A percentile compares a stretch with the other conserved stretches of the same genome.
phyloP scores from a whole-genome alignment of 2,329 filamentous ascomycete species.

The Phialemoniopsis sp. region DNA sequence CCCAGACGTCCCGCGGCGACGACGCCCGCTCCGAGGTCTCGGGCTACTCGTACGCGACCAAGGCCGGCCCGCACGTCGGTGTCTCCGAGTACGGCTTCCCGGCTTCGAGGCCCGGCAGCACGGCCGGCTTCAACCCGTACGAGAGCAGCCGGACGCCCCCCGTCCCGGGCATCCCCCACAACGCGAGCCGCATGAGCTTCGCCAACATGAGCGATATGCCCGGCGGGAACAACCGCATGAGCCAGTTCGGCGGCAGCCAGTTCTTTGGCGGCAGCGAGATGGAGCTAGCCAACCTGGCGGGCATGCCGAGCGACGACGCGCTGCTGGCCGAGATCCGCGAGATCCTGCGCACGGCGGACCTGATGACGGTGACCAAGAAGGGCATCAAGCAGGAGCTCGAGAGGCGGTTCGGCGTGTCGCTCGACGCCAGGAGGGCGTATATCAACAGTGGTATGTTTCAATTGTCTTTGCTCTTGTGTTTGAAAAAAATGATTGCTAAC shows the following conservation, averaged over 20 bases:
- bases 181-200: slow-evolving; percentile 67
- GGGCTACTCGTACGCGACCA: slow-evolving; percentile 92
- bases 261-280: slow-evolving; percentile 55
- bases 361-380: slow-evolving; percentile 99
- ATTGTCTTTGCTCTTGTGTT: background rate
- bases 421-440: slow-evolving; percentile 87
- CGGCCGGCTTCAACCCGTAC: slow-evolving; percentile 37
- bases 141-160: slow-evolving; percentile 38
- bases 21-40: slow-evolving; percentile 84
- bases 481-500: slow-evolving; percentile 19
- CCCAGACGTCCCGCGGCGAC: slow-evolving; percentile 69
- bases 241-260: slow-evolving; percentile 56
- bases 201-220: slow-evolving; percentile 62
- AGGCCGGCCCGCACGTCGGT: slow-evolving; percentile 51
- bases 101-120: slow-evolving; percentile 53
- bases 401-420: slow-evolving; percentile 77
- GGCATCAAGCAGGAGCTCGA: slow-evolving; percentile 92
- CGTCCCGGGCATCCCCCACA: slow-evolving; percentile 43
- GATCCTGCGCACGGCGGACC: slow-evolving; percentile 83
- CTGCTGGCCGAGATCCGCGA: slow-evolving; percentile 91
- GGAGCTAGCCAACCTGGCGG: slow-evolving; percentile 70
- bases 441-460: slow-evolving; percentile 79
- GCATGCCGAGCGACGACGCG: slow-evolving; percentile 83
- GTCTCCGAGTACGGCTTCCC: slow-evolving; percentile 68
- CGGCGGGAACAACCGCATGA: slow-evolving; percentile 48